Evolutionary conservation across 1,139 yeast species (phyloP).

Genomic region (Saccharomyces hybrid): DNA sequence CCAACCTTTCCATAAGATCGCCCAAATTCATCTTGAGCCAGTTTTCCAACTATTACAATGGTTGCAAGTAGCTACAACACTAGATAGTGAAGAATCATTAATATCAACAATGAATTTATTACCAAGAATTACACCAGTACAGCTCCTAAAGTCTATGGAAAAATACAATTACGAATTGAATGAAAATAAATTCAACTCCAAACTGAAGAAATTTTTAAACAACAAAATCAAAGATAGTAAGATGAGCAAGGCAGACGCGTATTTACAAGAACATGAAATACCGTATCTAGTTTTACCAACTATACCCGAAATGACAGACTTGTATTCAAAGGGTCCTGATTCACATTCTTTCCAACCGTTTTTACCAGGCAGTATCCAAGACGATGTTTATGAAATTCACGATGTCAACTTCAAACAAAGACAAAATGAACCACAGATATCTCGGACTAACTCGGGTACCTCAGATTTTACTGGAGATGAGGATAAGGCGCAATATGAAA

Average conservation of each 20-base stretch:
- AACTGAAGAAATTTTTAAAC: slow-evolving; percentile 37
- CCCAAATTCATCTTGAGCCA: slow-evolving; percentile 62
- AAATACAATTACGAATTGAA: slow-evolving; percentile 79
- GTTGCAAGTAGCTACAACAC: slow-evolving; percentile 73
- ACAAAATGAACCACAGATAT: slow-evolving; percentile 8
- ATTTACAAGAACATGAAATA: slow-evolving; percentile 20
- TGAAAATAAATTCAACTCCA: slow-evolving; percentile 49
- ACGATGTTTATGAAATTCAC: slow-evolving; percentile 54
- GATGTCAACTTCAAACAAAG: slow-evolving; percentile 33
- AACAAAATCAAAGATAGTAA: slow-evolving; percentile 13
- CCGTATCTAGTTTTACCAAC: slow-evolving; percentile 46
- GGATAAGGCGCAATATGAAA: slow-evolving; percentile 7
- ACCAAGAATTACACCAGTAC: slow-evolving; percentile 57
- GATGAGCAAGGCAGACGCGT: slow-evolving; percentile 10
- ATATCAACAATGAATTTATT: slow-evolving; percentile 50
- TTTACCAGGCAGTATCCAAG: slow-evolving; percentile 51
- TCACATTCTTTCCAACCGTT: slow-evolving; percentile 45
- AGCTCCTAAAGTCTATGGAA: slow-evolving; percentile 61
- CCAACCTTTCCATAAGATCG: slow-evolving; percentile 49
- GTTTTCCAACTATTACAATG: slow-evolving; percentile 78
- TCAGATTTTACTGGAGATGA: slow-evolving; percentile 1
- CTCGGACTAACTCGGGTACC: neutral
- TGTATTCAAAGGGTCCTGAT: slow-evolving; percentile 56
- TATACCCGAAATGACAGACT: slow-evolving; percentile 47
- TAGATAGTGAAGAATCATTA: slow-evolving; percentile 48